Percentiles rank a stretch among this genome's conserved stretches.
Conservation (phyloP, 148 eudicot species). For the Rheum nobile region DNA sequence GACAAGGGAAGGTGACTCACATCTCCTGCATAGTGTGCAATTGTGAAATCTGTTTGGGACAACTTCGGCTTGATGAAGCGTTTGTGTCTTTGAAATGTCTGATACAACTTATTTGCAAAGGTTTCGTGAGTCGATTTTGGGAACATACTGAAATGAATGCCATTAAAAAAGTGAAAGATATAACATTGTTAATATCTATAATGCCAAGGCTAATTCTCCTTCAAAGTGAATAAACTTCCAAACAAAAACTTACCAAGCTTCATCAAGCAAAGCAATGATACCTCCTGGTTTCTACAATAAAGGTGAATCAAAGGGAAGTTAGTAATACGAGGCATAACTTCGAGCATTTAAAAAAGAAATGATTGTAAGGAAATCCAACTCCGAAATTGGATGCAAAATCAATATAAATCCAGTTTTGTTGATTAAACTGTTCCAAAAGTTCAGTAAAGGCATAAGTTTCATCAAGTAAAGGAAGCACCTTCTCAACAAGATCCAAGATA, state of each 20-base stretch:
- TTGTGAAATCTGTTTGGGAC: slow-evolving; percentile 84
- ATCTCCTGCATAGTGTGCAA: slow-evolving; percentile 98
- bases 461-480: slow-evolving; percentile 30
- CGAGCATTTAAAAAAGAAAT: no score
- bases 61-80: slow-evolving; percentile 92
- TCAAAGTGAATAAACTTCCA: neutral
- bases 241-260: slow-evolving; percentile 66
- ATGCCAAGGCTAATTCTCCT: neutral
- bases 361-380: neutral
- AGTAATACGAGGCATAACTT: neutral
- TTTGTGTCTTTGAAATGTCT: slow-evolving; percentile 72
- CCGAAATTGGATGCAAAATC: neutral
- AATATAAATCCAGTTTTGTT: neutral
- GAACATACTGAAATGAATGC: slow-evolving; percentile 68
- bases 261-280: slow-evolving; percentile 90
- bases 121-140: slow-evolving; percentile 98
- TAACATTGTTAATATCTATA: neutral
- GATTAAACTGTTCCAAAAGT: neutral
- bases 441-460: neutral
- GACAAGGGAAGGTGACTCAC: slow-evolving; percentile 27
- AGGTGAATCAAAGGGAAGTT: slow-evolving; percentile 10
- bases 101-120: slow-evolving; percentile 83
- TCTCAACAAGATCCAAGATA: slow-evolving; percentile 93
- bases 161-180: neutral
- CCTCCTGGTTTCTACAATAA: slow-evolving; percentile 96